These are phyloP conservation scores for Rossbeevera mucosa DNA, from an alignment of 768 basidiomycete genomes.

Conservation along the genomic window DNA sequence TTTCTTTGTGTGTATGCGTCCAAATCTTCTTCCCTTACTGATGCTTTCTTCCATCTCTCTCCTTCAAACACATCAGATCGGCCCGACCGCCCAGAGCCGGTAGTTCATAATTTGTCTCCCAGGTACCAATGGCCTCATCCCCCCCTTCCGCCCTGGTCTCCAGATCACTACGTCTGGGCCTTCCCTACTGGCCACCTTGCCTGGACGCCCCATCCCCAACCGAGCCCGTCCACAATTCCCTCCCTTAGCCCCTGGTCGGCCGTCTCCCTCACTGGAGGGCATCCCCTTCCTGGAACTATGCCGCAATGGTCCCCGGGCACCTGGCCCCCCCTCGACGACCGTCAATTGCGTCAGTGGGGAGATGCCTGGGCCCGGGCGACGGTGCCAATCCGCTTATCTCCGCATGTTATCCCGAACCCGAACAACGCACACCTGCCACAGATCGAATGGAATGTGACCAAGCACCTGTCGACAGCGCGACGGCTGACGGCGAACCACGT, in stretches of 20 bases:
- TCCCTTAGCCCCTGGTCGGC: conserved; percentile 16
- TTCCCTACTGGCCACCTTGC: conserved; percentile 24
- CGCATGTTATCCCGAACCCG: conserved; percentile 30
- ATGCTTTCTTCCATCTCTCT: neutral
- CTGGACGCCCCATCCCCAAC: conserved; percentile 25
- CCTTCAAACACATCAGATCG: conserved; percentile 5
- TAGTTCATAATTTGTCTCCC: neutral
- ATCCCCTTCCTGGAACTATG: conserved; percentile 22
- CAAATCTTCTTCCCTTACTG: neutral
- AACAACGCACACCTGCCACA: conserved; percentile 25
- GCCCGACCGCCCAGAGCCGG: neutral
- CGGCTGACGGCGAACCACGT: conserved; percentile 29
- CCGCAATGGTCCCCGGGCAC: conserved; percentile 26
- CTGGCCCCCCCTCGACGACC: conserved; percentile 26
- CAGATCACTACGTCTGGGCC: conserved; percentile 22
- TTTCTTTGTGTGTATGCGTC: neutral
- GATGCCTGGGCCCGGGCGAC: neutral
- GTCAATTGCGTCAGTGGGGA: neutral
- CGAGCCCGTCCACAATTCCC: conserved; percentile 1
- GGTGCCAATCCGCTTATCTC: neutral
- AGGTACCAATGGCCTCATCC: conserved; percentile 5
- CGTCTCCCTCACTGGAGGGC: conserved; percentile 16
- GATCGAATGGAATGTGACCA: conserved; percentile 36
- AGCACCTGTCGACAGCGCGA: conserved; percentile 28
- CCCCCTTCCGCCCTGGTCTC: conserved; percentile 11